Evolutionary conservation across 306 rosid genomes (phyloP).

Genomic region (Carpinus fangiana): DNA sequence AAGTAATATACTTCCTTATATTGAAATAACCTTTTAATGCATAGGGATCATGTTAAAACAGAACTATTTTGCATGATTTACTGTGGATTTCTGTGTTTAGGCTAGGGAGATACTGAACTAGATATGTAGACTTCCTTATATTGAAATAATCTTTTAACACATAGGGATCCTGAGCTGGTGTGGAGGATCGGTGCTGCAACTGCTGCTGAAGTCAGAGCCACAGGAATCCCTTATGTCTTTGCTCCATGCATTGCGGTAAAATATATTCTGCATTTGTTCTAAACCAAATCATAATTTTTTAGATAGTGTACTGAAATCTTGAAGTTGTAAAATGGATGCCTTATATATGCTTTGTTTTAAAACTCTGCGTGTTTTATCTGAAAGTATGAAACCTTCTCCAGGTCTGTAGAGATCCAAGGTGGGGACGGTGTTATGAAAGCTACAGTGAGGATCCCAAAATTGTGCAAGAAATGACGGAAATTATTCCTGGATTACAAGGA

Average conservation of each 20-base stretch:
- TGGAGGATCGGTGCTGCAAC: conserved; percentile 85
- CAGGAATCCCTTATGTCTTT: conserved; percentile 86
- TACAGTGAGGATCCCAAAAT: conserved; percentile 86
- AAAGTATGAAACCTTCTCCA: conserved; percentile 44
- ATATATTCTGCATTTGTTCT: not conserved
- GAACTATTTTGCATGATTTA: not conserved
- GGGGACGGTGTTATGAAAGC: conserved; percentile 99
- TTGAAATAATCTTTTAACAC: conserved; percentile 27
- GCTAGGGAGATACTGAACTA: conserved; percentile 4
- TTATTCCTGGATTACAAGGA: conserved; percentile 92
- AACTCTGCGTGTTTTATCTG: conserved; percentile 20
- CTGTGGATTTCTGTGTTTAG: not conserved
- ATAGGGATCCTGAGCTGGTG: conserved; percentile 71
- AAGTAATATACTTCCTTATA: not conserved
- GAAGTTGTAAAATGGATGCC: conserved; percentile 18
- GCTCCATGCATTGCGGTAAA: conserved; percentile 97
- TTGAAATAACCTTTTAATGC: not conserved
- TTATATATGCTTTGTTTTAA: not conserved
- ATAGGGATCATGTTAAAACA: not conserved
- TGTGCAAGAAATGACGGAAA: conserved; percentile 79
- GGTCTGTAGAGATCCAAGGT: conserved; percentile 99
- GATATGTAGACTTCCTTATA: conserved; percentile 23
- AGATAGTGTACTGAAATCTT: conserved; percentile 12
- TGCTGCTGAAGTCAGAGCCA: conserved; percentile 93
- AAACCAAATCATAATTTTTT: conserved; percentile 17